Conservation (phyloP, 108 stramenopile species). For the Skeletonema grethae region DNA sequence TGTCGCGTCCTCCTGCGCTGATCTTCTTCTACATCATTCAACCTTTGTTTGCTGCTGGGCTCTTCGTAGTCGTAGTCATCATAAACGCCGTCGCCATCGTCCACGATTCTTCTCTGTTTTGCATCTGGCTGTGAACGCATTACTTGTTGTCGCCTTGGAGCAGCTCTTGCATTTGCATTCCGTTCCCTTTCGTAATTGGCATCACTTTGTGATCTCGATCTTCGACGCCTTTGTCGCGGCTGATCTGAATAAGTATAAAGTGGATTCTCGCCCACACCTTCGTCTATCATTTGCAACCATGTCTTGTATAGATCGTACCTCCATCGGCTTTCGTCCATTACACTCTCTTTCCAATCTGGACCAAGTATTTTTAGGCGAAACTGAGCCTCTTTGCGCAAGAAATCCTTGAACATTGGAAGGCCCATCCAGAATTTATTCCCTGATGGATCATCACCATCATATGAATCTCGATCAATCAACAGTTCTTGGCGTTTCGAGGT, state of each 20-base stretch:
- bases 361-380: constrained; percentile 72
- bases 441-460: constrained; percentile 42
- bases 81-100: neutral
- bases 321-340: constrained; percentile 83
- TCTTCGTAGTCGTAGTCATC: neutral
- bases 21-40: neutral
- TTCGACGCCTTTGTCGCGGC: constrained; percentile 16
- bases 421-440: constrained; percentile 70
- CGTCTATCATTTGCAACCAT: constrained; percentile 71
- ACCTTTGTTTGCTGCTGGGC: neutral
- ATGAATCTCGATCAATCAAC: constrained; percentile 38
- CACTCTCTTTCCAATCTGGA: constrained; percentile 63
- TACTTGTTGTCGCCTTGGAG: constrained; percentile 6
- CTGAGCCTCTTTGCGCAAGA: constrained; percentile 66
- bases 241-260: constrained; percentile 34
- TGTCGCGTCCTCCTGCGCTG: neutral
- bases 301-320: constrained; percentile 77
- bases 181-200: constrained; percentile 11
- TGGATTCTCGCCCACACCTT: constrained; percentile 68
- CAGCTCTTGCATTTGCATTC: neutral
- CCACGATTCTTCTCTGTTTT: neutral
- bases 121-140: neutral
- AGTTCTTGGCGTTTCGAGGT: constrained; percentile 34
- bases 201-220: constrained; percentile 8
- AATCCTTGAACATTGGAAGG: constrained; percentile 75